Conservation (phyloP, 2,329 filamentous ascomycete species). For the Emmonsiellopsis sp. region DNA sequence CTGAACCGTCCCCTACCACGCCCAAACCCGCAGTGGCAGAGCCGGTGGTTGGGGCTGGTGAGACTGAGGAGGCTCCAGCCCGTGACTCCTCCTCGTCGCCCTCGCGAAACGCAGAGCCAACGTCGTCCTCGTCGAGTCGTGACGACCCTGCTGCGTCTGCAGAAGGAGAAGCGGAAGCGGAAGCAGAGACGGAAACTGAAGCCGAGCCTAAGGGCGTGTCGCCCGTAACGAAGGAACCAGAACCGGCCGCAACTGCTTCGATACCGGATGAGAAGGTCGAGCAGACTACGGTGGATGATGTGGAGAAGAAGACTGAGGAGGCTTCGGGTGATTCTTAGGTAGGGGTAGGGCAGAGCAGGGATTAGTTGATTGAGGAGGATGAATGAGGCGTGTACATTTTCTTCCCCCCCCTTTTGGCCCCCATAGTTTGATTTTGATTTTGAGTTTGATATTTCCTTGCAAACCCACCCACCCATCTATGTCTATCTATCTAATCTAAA, state of each 20-base stretch:
- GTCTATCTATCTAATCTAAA: too few species aligned
- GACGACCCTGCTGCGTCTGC: neutral
- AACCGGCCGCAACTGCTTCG: neutral
- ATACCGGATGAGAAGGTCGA: conserved; percentile 16
- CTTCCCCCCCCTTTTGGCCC: too few species aligned
- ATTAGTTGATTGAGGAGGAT: too few species aligned
- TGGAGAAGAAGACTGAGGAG: conserved; percentile 19
- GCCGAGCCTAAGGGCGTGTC: neutral
- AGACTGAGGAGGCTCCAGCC: neutral
- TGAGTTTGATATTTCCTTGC: too few species aligned
- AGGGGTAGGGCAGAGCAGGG: too few species aligned
- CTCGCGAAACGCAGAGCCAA: neutral
- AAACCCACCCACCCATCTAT: too few species aligned
- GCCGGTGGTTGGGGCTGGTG: neutral
- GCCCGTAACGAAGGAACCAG: neutral
- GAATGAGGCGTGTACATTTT: too few species aligned
- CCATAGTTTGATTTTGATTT: too few species aligned
- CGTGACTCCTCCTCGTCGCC: neutral
- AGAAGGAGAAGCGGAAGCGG: neutral
- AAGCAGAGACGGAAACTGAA: neutral
- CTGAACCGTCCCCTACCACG: neutral
- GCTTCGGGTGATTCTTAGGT: neutral
- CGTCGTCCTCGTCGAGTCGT: neutral
- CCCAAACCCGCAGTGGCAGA: neutral
- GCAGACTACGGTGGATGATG: conserved; percentile 15